Conservation (phyloP, 805 yeast species). For the Zygoascus biomembranicola region DNA sequence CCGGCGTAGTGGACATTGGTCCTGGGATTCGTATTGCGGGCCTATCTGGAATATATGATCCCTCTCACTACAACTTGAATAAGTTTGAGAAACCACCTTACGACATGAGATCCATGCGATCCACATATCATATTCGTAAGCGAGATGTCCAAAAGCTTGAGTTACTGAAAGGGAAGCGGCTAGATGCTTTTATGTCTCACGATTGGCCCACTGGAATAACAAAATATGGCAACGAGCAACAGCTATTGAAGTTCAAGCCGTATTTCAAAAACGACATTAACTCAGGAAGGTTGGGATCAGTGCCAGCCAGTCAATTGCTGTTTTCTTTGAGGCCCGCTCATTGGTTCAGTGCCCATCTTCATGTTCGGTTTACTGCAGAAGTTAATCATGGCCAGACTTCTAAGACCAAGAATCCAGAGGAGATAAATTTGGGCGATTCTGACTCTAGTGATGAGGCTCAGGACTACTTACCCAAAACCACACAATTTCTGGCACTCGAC, state of each 20-base stretch:
- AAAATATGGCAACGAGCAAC: conserved; percentile 47
- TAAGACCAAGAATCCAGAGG: conserved; percentile 14
- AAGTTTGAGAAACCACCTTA: conserved; percentile 44
- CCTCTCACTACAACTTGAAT: conserved; percentile 36
- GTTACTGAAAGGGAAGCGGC: conserved; percentile 26
- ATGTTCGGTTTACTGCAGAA: conserved; percentile 58
- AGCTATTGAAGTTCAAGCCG: conserved; percentile 51
- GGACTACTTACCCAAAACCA: conserved; percentile 17
- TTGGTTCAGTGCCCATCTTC: conserved; percentile 92
- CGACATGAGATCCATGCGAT: conserved; percentile 37
- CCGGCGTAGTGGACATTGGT: conserved; percentile 58
- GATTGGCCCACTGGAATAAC: conserved; percentile 92
- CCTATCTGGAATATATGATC: conserved; percentile 73
- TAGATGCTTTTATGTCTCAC: conserved; percentile 66
- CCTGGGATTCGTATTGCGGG: conserved; percentile 76
- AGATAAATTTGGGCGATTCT: conserved; percentile 12
- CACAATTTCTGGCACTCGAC: conserved; percentile 70
- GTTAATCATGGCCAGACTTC: conserved; percentile 32
- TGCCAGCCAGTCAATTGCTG: conserved; percentile 51
- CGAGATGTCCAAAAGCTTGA: conserved; percentile 48
- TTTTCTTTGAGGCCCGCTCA: conserved; percentile 47
- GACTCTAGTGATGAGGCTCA: not conserved
- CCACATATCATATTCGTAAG: conserved; percentile 68
- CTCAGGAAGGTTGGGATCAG: conserved; percentile 60
- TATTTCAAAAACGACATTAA: conserved; percentile 59